Evolutionary conservation across 306 rosid species (phyloP).

Genomic region (Luffa aegyptiaca): DNA sequence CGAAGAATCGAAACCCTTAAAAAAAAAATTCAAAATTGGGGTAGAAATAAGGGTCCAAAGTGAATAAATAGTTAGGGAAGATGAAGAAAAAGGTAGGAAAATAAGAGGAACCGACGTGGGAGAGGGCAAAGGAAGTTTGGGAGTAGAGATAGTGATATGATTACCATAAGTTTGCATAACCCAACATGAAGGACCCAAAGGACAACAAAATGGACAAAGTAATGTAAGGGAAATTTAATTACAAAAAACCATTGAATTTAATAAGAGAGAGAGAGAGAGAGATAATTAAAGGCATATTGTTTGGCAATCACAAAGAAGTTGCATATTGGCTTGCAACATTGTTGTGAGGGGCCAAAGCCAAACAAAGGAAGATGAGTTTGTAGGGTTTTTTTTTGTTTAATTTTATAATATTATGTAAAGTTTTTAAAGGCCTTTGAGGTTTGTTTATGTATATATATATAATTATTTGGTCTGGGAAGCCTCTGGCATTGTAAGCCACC

Average conservation of each 20-base stretch:
- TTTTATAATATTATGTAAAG: background rate
- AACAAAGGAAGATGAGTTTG: background rate
- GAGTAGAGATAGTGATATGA: background rate
- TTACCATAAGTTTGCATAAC: background rate
- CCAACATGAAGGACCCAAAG: conserved; percentile 10
- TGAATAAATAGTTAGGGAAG: background rate
- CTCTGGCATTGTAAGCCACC: conserved; percentile 16
- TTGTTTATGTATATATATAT: background rate
- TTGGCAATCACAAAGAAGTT: background rate
- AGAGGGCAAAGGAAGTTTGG: conserved; percentile 3
- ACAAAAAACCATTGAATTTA: background rate
- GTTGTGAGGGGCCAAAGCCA: background rate
- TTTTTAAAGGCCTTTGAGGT: background rate
- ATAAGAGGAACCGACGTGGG: background rate
- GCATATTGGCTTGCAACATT: background rate
- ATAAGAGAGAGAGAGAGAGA: too few relatives aligned
- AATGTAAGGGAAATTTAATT: background rate
- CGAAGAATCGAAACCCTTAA: background rate
- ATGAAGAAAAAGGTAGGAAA: background rate
- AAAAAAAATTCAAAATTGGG: background rate
- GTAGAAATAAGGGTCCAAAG: background rate
- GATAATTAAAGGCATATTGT: background rate
- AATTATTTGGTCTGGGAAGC: conserved; percentile 35
- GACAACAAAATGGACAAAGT: background rate
- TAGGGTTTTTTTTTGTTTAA: background rate